These are phyloP conservation scores for Pachysandra terminalis DNA, from an alignment of 164 flowering plant genomes.

Conservation along the genomic window DNA sequence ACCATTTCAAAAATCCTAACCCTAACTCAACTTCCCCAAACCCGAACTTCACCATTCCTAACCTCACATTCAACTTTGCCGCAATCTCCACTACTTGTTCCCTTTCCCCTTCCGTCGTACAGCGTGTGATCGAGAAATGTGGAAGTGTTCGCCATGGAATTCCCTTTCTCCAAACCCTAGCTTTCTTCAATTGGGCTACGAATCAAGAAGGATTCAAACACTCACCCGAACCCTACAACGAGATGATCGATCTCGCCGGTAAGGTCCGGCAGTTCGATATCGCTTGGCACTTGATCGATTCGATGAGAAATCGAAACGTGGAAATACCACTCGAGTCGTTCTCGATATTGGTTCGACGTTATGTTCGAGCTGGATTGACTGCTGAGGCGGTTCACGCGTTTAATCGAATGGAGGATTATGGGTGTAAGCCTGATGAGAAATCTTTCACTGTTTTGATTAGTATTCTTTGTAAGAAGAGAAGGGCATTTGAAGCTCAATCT, in stretches of 20 bases:
- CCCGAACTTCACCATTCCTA: constrained; percentile 46
- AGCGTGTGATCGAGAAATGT: constrained; percentile 58
- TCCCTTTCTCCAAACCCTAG: constrained; percentile 64
- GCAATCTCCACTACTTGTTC: constrained; percentile 27
- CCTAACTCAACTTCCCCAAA: constrained; percentile 25
- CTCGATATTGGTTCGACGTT: constrained; percentile 58
- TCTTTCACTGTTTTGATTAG: constrained; percentile 60
- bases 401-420: constrained; percentile 86
- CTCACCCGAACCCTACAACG: constrained; percentile 44
- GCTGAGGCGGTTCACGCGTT: constrained; percentile 84
- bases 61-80: constrained; percentile 50
- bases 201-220: constrained; percentile 20
- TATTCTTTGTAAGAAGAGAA: constrained; percentile 61
- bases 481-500: constrained; percentile 78
- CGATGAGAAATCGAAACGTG: constrained; percentile 44
- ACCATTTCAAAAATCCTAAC: constrained; percentile 68
- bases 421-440: constrained; percentile 53
- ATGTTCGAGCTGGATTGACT: constrained; percentile 77
- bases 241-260: constrained; percentile 81
- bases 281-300: constrained; percentile 71
- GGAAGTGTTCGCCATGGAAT: constrained; percentile 68
- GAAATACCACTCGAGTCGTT: constrained; percentile 55
- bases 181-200: constrained; percentile 88
- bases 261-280: constrained; percentile 68
- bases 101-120: constrained; percentile 43